Evolutionary conservation across 164 flowering plant genomes (phyloP).

Genomic region (Annona squamosa): DNA sequence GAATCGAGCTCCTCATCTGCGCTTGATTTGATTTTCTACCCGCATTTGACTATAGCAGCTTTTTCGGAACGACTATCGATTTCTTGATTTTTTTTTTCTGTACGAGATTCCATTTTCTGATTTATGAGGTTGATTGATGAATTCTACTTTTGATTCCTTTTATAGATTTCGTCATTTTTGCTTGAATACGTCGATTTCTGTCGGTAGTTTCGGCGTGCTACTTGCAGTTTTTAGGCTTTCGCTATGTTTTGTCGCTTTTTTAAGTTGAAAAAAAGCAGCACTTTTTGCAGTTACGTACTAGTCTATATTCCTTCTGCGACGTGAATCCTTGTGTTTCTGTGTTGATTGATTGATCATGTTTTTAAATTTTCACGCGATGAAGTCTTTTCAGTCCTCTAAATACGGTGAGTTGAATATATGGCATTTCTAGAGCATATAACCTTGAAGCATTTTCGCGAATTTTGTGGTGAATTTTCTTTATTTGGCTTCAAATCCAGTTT

Average conservation of each 20-base stretch:
- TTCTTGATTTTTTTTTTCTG: no score
- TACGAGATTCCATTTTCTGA: constrained; percentile 1
- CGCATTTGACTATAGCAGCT: background rate
- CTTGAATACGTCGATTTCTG: constrained; percentile 6
- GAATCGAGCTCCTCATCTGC: background rate
- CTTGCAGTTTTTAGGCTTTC: constrained; percentile 1
- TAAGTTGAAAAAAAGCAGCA: background rate
- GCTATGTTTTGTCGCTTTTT: constrained; percentile 2
- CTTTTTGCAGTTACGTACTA: background rate
- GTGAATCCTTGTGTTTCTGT: background rate
- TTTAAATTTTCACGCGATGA: background rate
- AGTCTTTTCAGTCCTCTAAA: background rate
- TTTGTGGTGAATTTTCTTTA: background rate
- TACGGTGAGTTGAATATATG: background rate
- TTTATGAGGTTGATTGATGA: constrained; percentile 9
- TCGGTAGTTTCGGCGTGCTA: background rate
- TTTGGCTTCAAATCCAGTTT: background rate
- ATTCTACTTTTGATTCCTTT: constrained; percentile 2
- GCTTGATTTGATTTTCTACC: background rate
- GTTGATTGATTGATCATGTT: constrained; percentile 5
- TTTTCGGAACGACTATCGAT: no score
- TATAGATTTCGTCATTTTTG: constrained; percentile 1
- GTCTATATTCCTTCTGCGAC: background rate
- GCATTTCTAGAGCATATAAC: background rate
- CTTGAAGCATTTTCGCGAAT: background rate